Base-by-base conservation (phyloP, 345 rosid genomes). In the Rubroshorea leprosula region DNA sequence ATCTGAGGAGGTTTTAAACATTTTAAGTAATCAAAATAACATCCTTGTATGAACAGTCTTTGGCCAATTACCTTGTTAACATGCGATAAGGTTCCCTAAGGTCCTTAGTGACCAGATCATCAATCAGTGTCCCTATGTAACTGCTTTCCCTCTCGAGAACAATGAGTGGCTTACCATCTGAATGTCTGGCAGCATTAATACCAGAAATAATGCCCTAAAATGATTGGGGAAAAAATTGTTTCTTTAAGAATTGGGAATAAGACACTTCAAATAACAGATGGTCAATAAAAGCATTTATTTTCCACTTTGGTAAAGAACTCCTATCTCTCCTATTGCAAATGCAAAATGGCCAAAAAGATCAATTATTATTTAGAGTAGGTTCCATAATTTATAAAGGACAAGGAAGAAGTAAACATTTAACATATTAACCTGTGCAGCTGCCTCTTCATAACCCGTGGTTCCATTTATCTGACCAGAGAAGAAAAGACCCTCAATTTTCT, bases 401-500 rank as follows among this genome's bases (percentile, higher is more conserved):
- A 58, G 63, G 51, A 45, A 6, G 18, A n/a, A 41, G 35, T 23
- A 23, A 26, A 29, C n/a, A n/a, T n/a, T n/a, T n/a, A 67, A 63
- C 38, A 63, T 38, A 50, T 26, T 48, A 51, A 92, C 98, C 95
- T 92, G 98, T 16, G 98, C 93, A n/a, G 98, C 98, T 80, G 98
- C 98, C 71, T 89, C 98, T 80, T 92, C 98, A 71, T 92, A 92
- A 64, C 98, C 97, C 26, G 98, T 92, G 41, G 98, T 92, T 68
- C 98, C 98, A 57, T 92, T 92, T 71, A 92, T 92, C 76, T 89
- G 98, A 75, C 98, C 98, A 68, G 98, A 92, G 69, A 92, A 89
- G 83, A 92, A 92, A 72, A 92, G 93, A 24, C 98, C 98, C 58
- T 84, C 89, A 18, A 92, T 68, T 49, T 80, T 84, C 76, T 89